A percentile compares a stretch with the other conserved stretches of the same genome.
Conservation (phyloP, 495 filamentous ascomycete species). For the Penicillium coffeae region DNA sequence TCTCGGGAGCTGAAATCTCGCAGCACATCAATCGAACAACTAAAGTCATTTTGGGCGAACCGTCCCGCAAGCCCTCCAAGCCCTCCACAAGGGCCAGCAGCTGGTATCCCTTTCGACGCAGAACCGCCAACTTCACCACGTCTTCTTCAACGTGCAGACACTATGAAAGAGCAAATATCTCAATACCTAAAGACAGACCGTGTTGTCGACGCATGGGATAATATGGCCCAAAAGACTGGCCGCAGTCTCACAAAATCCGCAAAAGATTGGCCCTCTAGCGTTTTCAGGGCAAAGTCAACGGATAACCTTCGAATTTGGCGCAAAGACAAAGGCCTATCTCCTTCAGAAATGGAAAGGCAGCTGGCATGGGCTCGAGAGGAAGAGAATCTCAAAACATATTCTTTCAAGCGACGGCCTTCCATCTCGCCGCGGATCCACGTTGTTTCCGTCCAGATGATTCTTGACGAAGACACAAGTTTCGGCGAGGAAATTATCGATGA, state of each 20-base stretch:
- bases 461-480: conserved; percentile 22
- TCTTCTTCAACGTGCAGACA: conserved; percentile 16
- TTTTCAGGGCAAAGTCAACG: conserved; percentile 30
- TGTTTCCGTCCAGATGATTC: conserved; percentile 26
- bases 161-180: conserved; percentile 36
- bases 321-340: conserved; percentile 8
- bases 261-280: conserved; percentile 33
- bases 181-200: conserved; percentile 39
- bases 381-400: conserved; percentile 33
- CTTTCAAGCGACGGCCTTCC: conserved; percentile 29
- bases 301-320: conserved; percentile 8
- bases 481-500: conserved; percentile 3
- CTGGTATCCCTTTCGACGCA: conserved; percentile 5
- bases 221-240: conserved; percentile 16
- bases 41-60: conserved; percentile 20
- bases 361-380: conserved; percentile 34
- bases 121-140: conserved; percentile 10
- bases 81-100: conserved; percentile 10
- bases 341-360: conserved; percentile 19
- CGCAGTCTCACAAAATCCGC: conserved; percentile 8
- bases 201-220: conserved; percentile 40
- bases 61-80: conserved; percentile 17
- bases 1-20: conserved; percentile 24
- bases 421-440: conserved; percentile 34
- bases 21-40: conserved; percentile 27